Percentiles rank a stretch among this genome's conserved stretches.
Conservation (phyloP, 2,329 filamentous ascomycete species). For the Ophiosphaerella herpotricha region DNA sequence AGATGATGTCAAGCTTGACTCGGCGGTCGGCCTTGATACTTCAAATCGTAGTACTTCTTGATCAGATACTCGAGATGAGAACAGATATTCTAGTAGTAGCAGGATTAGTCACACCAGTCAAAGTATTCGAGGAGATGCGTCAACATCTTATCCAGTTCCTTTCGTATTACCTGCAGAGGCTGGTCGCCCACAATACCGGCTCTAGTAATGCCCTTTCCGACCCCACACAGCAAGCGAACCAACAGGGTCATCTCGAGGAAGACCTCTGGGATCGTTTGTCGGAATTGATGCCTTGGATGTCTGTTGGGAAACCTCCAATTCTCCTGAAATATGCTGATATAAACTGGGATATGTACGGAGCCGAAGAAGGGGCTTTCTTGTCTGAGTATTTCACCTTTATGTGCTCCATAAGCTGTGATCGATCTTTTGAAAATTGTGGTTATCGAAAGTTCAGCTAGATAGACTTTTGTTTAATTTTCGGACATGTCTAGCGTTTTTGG, state of each 20-base stretch:
- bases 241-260: conserved; percentile 1
- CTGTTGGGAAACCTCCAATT: conserved; percentile 7
- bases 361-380: background rate
- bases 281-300: conserved; percentile 3
- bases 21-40: conserved; percentile 11
- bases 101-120: conserved; percentile 4
- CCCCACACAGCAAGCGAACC: background rate
- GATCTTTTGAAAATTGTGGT: no score
- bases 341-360: background rate
- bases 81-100: conserved; percentile 2
- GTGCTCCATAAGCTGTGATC: no score
- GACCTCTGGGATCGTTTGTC: conserved; percentile 10
- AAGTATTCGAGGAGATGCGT: conserved; percentile 9
- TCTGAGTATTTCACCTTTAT: background rate
- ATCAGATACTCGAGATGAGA: conserved; percentile 13
- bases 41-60: conserved; percentile 10
- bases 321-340: conserved; percentile 8
- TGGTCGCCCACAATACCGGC: conserved; percentile 3
- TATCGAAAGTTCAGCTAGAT: no score
- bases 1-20: background rate
- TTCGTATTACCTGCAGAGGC: conserved; percentile 9
- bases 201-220: background rate
- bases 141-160: conserved; percentile 13
- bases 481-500: no score
- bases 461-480: no score